Percentiles rank a stretch among this genome's conserved stretches.
phyloP scores from a whole-genome alignment of 2,329 filamentous ascomycete genomes.

The Cyphellophora attinorum region DNA sequence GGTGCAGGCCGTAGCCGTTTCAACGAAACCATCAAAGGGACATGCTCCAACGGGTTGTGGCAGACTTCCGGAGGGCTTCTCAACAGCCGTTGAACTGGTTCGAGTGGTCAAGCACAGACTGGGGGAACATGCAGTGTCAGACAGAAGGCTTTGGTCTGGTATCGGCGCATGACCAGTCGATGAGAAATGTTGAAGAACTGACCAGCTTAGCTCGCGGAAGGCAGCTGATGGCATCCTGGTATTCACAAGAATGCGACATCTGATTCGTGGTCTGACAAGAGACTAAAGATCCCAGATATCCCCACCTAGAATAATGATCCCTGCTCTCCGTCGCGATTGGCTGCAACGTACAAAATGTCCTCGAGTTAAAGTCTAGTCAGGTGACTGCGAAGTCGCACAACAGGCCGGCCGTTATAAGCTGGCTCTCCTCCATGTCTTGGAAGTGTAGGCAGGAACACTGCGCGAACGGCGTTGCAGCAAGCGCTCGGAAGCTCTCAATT shows the following conservation, averaged over 20 bases:
- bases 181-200: constrained; percentile 13
- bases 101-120: not conserved
- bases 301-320: constrained; percentile 13
- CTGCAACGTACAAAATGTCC: not conserved
- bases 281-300: constrained; percentile 7
- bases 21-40: no score
- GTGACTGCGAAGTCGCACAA: no score
- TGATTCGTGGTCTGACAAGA: constrained; percentile 9
- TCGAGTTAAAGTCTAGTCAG: no score
- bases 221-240: constrained; percentile 14
- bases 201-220: constrained; percentile 14
- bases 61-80: not conserved
- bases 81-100: not conserved
- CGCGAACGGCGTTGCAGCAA: no score
- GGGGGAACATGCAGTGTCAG: not conserved
- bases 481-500: no score
- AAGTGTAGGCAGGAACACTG: no score
- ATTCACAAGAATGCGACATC: constrained; percentile 12
- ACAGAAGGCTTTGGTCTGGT: not conserved
- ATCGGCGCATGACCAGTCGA: constrained; percentile 15
- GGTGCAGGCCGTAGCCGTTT: not conserved
- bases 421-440: no score
- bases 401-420: no score
- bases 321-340: constrained; percentile 15
- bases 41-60: no score